Evolutionary conservation across 805 yeast species (phyloP).

Genomic region (Ogataea allantospora): DNA sequence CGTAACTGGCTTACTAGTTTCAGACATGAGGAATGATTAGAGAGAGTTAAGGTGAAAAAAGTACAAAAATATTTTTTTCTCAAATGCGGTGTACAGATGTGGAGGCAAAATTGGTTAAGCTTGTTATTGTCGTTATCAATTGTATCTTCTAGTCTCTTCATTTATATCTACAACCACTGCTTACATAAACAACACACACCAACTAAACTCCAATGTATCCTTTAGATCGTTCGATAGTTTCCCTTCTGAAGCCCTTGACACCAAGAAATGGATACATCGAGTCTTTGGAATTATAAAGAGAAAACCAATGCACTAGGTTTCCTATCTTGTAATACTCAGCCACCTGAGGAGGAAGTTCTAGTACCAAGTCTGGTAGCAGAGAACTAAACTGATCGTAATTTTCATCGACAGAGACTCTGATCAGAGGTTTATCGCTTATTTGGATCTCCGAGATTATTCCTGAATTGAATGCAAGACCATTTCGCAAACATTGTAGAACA

Average conservation of each 20-base stretch:
- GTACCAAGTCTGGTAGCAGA: constrained; percentile 12
- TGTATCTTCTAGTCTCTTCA: too few species aligned
- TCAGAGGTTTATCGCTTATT: constrained; percentile 12
- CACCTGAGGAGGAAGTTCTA: constrained; percentile 16
- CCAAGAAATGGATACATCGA: constrained; percentile 16
- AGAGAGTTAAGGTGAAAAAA: constrained; percentile 2
- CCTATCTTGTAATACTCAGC: constrained; percentile 12
- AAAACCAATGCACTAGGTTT: constrained; percentile 16
- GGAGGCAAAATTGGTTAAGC: too few species aligned
- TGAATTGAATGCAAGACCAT: constrained; percentile 12
- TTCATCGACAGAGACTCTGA: constrained; percentile 9
- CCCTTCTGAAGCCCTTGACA: constrained; percentile 13
- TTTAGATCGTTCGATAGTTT: constrained; percentile 1
- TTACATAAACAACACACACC: too few species aligned
- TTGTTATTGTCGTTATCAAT: too few species aligned
- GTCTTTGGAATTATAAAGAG: constrained; percentile 2
- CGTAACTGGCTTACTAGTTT: constrained; percentile 61
- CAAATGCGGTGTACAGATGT: constrained; percentile 1
- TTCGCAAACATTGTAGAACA: constrained; percentile 12
- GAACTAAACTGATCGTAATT: constrained; percentile 3
- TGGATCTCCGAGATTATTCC: constrained; percentile 8
- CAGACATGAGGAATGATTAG: constrained; percentile 14
- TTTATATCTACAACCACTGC: too few species aligned
- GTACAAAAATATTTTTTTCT: too few species aligned
- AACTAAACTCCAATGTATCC: too few species aligned